Conservation (phyloP, 2,329 filamentous ascomycete species). For the Trichoderma brevicompactum region DNA sequence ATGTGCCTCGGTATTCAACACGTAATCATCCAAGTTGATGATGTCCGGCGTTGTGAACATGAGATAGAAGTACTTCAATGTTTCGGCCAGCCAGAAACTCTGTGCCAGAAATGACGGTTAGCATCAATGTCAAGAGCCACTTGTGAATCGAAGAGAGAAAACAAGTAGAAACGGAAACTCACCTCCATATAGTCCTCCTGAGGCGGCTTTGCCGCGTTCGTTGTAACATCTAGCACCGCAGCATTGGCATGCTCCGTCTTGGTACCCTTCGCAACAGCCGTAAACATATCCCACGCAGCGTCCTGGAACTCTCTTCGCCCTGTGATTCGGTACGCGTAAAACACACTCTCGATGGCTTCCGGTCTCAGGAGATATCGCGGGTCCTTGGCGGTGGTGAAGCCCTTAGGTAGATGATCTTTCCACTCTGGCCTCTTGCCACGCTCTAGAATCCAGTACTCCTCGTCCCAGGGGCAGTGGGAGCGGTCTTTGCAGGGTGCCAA, state of each 20-base stretch:
- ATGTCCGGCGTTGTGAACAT: conserved; percentile 64
- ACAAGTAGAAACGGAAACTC: conserved; percentile 36
- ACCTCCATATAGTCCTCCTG: conserved; percentile 62
- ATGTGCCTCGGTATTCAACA: conserved; percentile 61
- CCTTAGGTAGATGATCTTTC: conserved; percentile 49
- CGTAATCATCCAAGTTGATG: conserved; percentile 62
- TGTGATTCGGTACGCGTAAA: conserved; percentile 74
- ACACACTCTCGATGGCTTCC: conserved; percentile 83
- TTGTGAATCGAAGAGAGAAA: too few species aligned
- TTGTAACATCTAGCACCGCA: conserved; percentile 64
- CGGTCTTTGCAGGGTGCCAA: conserved; percentile 47
- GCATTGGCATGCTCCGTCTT: conserved; percentile 63
- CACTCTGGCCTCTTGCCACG: conserved; percentile 29
- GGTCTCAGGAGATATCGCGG: conserved; percentile 67
- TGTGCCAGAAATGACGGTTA: conserved; percentile 51
- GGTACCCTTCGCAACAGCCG: conserved; percentile 62
- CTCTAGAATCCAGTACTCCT: conserved; percentile 60
- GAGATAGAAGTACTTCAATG: conserved; percentile 79
- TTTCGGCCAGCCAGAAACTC: conserved; percentile 84
- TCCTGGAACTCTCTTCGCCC: conserved; percentile 67
- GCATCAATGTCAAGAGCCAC: conserved; percentile 36
- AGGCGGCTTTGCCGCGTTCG: conserved; percentile 32
- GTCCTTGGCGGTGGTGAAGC: conserved; percentile 60
- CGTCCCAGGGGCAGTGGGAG: conserved; percentile 44
- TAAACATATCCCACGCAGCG: conserved; percentile 75